Evolutionary conservation across 371 early-diverging fungal genomes (phyloP).

Genomic region (Rhizopus sp.): DNA sequence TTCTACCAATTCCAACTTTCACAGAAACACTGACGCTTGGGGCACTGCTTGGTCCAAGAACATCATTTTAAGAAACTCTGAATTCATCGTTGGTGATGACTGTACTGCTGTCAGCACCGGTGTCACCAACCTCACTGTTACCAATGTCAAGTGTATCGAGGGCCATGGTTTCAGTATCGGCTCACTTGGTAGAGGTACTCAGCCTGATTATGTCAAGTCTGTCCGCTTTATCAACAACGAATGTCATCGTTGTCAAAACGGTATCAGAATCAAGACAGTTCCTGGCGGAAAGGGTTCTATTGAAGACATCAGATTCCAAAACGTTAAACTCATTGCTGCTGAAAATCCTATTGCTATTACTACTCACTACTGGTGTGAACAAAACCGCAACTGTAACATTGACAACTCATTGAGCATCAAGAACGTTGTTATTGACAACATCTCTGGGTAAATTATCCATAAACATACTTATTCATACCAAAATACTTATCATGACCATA

Average conservation of each 20-base stretch:
- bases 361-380: constrained; percentile 35
- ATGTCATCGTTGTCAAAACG: constrained; percentile 40
- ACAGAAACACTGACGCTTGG: constrained; percentile 38
- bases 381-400: constrained; percentile 19
- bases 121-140: constrained; percentile 27
- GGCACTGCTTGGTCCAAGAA: constrained; percentile 32
- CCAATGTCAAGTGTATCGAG: constrained; percentile 24
- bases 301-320: constrained; percentile 15
- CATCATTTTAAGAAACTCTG: constrained; percentile 24
- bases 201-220: constrained; percentile 23
- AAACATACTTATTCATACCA: neutral
- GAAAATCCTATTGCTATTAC: constrained; percentile 33
- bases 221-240: constrained; percentile 22
- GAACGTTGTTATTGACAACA: constrained; percentile 25
- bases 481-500: neutral
- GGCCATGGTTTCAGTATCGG: constrained; percentile 44
- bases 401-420: constrained; percentile 27
- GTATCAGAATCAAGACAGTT: constrained; percentile 44
- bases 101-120: constrained; percentile 37
- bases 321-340: constrained; percentile 19
- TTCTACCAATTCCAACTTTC: constrained; percentile 21
- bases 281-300: constrained; percentile 29
- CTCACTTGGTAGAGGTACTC: constrained; percentile 34
- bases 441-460: constrained; percentile 19
- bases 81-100: constrained; percentile 34